These are phyloP conservation scores for Arabis alpina DNA, from an alignment of 345 rosid genomes.

Conservation along the genomic window DNA sequence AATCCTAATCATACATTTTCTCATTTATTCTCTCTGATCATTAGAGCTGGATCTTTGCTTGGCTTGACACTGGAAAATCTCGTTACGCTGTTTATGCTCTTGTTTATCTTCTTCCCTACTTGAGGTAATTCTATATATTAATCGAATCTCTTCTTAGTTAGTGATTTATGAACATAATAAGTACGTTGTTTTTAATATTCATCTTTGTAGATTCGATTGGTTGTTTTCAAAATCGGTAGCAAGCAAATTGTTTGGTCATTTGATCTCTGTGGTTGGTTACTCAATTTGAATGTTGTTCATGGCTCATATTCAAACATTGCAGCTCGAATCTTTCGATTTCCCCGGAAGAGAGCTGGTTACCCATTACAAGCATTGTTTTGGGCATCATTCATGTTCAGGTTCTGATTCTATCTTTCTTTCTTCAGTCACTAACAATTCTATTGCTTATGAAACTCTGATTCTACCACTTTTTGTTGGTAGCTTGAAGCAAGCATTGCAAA, in stretches of 20 bases:
- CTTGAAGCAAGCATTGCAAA: constrained; percentile 82
- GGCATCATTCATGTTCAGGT: constrained; percentile 95
- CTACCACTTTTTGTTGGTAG: too few species aligned
- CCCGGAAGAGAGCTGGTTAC: constrained; percentile 93
- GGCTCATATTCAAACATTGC: neutral
- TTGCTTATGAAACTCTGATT: too few species aligned
- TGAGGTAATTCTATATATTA: constrained; percentile 63
- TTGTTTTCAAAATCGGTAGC: too few species aligned
- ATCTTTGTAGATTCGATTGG: neutral
- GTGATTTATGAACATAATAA: too few species aligned
- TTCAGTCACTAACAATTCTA: too few species aligned
- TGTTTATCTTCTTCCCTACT: constrained; percentile 81
- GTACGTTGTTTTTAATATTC: too few species aligned
- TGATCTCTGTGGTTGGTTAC: too few species aligned
- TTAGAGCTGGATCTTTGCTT: constrained; percentile 97
- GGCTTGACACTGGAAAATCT: constrained; percentile 91
- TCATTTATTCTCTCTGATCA: neutral
- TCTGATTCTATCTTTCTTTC: neutral
- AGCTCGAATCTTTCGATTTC: constrained; percentile 86
- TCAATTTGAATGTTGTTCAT: neutral
- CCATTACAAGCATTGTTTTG: constrained; percentile 82
- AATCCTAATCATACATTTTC: neutral
- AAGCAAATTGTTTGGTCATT: too few species aligned
- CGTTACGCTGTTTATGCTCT: constrained; percentile 77
- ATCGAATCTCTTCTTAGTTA: too few species aligned